Evolutionary conservation across 2,329 filamentous ascomycete species (phyloP), one percentile per base, ranked within the genome.

Genomic region (Botrytis deweyae): DNA sequence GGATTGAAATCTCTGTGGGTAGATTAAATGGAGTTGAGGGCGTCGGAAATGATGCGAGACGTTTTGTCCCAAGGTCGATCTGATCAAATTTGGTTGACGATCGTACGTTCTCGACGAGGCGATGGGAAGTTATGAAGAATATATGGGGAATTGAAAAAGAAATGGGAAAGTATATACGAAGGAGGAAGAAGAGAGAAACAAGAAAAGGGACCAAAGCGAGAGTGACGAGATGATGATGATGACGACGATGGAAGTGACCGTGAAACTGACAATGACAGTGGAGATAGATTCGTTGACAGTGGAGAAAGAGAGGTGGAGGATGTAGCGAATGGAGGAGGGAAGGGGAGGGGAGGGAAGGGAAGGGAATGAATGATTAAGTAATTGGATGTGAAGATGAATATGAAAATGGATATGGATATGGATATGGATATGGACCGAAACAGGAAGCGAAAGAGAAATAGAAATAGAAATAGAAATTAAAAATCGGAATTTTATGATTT

Each of bases 91-190:
- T 58, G 58, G 49, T 7, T 72, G 70, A 46, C 33, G 70, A 72
- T 72, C 36, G 14, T 46, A 59, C n/a, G 55, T 58, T 72, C 62
- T 72, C 62, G 62, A 72, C 7, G 46, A 42, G 65, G 33, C 16
- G 46, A 40, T 59, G 25, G 49, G 70, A 38, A 9, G 4, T 25
- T 20, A 8, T 33, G 10, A 33, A 70, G 16, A 33, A 70, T 59
- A 61, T 70, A 61, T 22, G 38, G 38, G 52, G 14, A 59, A 8
- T 44, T 1, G 46, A 25, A 42, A 29, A 22, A 36, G 44, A 58
- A 58, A 46, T 36, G 36, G 38, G 64, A 59, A 33, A 4, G 29
- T 16, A 42, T 46, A 33, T 46, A 55, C 49, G 49, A n/a, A 16
- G 29, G 52, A n/a, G 29, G 18, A 69, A 22, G 40, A 29, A 22